These are phyloP conservation scores for Neurospora sp. DNA, from an alignment of 495 filamentous ascomycete genomes.

Conservation along the genomic window DNA sequence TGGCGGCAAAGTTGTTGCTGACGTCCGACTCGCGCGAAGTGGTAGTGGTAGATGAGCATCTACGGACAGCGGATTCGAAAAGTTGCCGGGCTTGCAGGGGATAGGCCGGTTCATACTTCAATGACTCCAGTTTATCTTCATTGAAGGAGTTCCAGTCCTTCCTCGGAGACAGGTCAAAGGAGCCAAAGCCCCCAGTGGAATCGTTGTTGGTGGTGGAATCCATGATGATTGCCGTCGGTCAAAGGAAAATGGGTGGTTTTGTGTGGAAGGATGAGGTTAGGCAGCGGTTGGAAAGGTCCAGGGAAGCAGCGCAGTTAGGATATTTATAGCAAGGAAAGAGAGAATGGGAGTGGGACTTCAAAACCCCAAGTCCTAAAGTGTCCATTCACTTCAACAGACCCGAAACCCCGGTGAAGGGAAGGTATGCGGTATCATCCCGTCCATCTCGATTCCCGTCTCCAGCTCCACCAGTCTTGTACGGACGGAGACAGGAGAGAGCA, in stretches of 20 bases:
- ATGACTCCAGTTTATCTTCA: not conserved
- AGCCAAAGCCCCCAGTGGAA: not conserved
- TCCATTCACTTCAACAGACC: not conserved
- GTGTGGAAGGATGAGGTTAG: not conserved
- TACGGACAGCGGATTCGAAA: not conserved
- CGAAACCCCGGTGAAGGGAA: not conserved
- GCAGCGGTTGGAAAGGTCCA: not conserved
- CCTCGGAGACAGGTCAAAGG: not conserved
- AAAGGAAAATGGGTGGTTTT: not conserved
- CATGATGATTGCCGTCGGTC: not conserved
- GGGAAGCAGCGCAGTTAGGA: not conserved
- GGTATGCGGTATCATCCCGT: not conserved
- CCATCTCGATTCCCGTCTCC: not conserved
- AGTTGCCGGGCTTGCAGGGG: not conserved
- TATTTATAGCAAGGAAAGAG: not conserved
- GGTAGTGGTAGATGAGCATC: not conserved
- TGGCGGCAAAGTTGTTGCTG: not conserved
- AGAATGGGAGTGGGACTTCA: not conserved
- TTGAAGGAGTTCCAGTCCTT: not conserved
- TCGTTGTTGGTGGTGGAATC: not conserved
- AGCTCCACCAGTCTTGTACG: not conserved
- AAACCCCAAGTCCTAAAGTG: not conserved
- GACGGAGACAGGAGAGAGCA: not conserved
- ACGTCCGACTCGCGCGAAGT: fast-evolving
- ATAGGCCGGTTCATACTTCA: not conserved